A percentile compares a stretch with the other conserved stretches of the same genome.
These are phyloP conservation scores for Rubroboletus satanas DNA, from an alignment of 768 basidiomycete species.

Conservation along the genomic window DNA sequence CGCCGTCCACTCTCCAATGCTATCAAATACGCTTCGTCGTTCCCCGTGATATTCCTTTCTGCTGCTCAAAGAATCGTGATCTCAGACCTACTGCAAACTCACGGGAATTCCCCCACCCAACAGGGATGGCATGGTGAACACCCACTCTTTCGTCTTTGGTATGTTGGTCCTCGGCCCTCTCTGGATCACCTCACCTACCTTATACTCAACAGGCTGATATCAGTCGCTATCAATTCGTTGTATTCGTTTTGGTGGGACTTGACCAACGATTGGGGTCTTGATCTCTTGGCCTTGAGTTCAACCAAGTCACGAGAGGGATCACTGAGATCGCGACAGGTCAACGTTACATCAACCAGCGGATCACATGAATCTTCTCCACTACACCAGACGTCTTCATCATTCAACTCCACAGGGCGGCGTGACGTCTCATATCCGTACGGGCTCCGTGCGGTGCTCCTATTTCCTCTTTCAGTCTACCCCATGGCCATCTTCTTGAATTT, in stretches of 20 bases:
- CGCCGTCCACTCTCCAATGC: conserved; percentile 84
- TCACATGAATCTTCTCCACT: conserved; percentile 6
- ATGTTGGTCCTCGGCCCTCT: conserved; percentile 22
- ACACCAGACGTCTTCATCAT: conserved; percentile 13
- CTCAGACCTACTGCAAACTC: conserved; percentile 50
- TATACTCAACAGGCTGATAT: conserved; percentile 59
- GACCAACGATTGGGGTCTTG: conserved; percentile 95
- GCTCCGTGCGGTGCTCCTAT: conserved; percentile 70
- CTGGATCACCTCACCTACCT: not conserved
- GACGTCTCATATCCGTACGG: conserved; percentile 53
- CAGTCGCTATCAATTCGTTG: conserved; percentile 81
- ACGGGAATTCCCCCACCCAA: conserved; percentile 40
- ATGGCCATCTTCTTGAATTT: conserved; percentile 79
- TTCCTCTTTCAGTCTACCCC: conserved; percentile 82
- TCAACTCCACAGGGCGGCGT: conserved; percentile 13
- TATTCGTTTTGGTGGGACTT: conserved; percentile 99
- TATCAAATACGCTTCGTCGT: conserved; percentile 92
- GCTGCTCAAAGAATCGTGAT: conserved; percentile 80
- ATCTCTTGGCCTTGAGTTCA: conserved; percentile 50
- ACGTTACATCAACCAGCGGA: conserved; percentile 16
- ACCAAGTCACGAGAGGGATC: conserved; percentile 30
- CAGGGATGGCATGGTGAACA: conserved; percentile 73
- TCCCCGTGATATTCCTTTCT: conserved; percentile 93
- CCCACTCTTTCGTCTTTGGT: conserved; percentile 83
- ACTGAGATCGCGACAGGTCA: conserved; percentile 42